Percentiles rank a stretch among this genome's conserved stretches.
Evolutionary conservation across 1,284 basidiomycete genomes (phyloP).

Genomic region (Rugosomyces carneus): DNA sequence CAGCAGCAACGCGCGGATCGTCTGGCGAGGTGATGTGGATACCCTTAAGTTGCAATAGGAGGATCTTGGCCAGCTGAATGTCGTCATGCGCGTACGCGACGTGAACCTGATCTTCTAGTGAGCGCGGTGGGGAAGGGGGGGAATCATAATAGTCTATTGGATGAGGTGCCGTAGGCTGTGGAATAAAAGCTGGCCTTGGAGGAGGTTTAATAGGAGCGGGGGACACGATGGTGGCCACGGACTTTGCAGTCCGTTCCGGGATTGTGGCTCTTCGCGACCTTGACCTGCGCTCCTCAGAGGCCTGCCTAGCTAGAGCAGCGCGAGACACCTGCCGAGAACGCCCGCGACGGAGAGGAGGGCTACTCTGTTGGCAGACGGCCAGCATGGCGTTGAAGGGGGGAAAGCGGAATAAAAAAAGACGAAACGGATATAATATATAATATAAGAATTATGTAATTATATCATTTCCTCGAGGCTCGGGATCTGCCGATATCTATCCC

Average conservation of each 20-base stretch:
- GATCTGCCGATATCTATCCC: not conserved
- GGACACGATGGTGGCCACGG: constrained; percentile 2
- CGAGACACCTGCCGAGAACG: constrained; percentile 42
- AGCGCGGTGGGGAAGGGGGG: constrained; percentile 40
- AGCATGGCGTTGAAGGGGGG: constrained; percentile 16
- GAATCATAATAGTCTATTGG: constrained; percentile 34
- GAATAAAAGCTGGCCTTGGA: constrained; percentile 13
- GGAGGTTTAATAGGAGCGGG: constrained; percentile 6
- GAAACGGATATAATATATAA: not conserved
- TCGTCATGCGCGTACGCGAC: constrained; percentile 60
- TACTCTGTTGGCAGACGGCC: constrained; percentile 15
- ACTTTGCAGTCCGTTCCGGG: constrained; percentile 5
- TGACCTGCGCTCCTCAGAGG: constrained; percentile 39
- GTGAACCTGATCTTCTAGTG: constrained; percentile 58
- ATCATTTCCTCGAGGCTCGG: constrained; percentile 4
- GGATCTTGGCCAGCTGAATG: constrained; percentile 56
- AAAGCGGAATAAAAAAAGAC: not conserved
- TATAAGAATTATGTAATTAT: not conserved
- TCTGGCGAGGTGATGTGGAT: constrained; percentile 50
- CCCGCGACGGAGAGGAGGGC: constrained; percentile 30
- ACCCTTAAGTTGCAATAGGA: constrained; percentile 54
- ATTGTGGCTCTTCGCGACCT: constrained; percentile 1
- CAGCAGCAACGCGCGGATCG: constrained; percentile 56
- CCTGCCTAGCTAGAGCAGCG: constrained; percentile 42
- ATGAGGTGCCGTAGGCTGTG: constrained; percentile 20